Evolutionary conservation across 2,329 filamentous ascomycete species (phyloP), one percentile per base, ranked within the genome.

Genomic region (Colletotrichum falcatum): DNA sequence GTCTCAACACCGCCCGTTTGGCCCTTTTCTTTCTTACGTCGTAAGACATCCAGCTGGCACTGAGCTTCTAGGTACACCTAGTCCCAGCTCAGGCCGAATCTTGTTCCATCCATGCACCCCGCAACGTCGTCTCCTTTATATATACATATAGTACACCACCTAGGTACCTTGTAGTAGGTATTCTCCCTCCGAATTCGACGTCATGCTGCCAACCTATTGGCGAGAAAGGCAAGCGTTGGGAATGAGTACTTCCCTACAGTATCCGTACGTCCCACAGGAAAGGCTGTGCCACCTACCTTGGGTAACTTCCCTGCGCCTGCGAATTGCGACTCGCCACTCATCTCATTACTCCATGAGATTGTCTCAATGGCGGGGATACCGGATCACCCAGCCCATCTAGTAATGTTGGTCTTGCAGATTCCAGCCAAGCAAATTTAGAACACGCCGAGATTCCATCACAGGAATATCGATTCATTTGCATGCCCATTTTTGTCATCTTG

Each of bases 401-500:
- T 23, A 44, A 51, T 49, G n/a, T 46, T 11, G 18, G 9, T 46
- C 37, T 16, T 49, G 37, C 39, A 63, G 37, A 63, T 54, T 61
- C 42, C 56, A 61, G 39, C 44, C 46, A 53, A 71, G 48, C 46
- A 71, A 54, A 71, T 71, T 48, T 63, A 68, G 68, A 71, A 71
- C 58, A 63, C 44, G 68, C 58, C 64, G 65, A 60, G 59, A 71
- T 63, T 68, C 60, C 42, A 37, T n/a, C 59, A 59, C 33, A 42
- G 58, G 46, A 68, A 68, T 59, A 68, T 68, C 68, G 33, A 48
- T 55, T 53, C 28, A 48, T 59, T 53, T 16, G 44, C 46, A 59
- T 71, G 39, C 65, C 64, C 67, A 59, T 16, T 67, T 67, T 67
- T 70, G n/a, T n/a, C 64, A 70, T 70, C 67, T 70, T 59, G 51